These are phyloP conservation scores for Euphrasia confusa DNA, from an alignment of 257 asterid genomes.

Conservation along the genomic window DNA sequence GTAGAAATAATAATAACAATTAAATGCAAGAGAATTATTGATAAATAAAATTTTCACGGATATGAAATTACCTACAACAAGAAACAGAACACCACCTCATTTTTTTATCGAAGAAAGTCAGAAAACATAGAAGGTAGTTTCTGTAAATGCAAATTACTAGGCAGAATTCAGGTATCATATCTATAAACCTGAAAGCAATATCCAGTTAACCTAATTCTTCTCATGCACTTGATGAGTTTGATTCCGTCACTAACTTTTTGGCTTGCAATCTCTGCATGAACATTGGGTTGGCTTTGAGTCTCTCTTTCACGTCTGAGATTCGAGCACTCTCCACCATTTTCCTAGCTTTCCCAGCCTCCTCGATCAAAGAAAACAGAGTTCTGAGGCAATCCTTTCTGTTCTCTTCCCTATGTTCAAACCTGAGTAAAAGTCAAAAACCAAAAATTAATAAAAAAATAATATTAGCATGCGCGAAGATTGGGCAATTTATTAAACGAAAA, in stretches of 20 bases:
- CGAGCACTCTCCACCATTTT: slow-evolving; percentile 62
- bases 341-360: slow-evolving; percentile 79
- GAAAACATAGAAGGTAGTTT: background rate
- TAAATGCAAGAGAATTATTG: background rate
- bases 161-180: background rate
- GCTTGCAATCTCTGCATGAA: slow-evolving; percentile 77
- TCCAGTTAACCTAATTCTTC: slow-evolving; percentile 4
- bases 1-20: no score
- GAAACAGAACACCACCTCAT: slow-evolving; percentile 4
- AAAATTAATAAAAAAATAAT: background rate
- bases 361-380: slow-evolving; percentile 66
- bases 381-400: slow-evolving; percentile 92
- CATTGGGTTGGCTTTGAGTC: slow-evolving; percentile 65
- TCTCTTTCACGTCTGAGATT: slow-evolving; percentile 51
- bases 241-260: slow-evolving; percentile 37
- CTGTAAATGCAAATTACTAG: background rate
- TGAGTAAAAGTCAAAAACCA: slow-evolving; percentile 20
- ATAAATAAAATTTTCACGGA: background rate
- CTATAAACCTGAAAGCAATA: background rate
- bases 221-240: slow-evolving; percentile 28
- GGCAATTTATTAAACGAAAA: background rate
- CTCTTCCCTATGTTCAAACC: slow-evolving; percentile 93
- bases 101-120: background rate
- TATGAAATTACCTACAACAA: slow-evolving; percentile 10
- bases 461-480: background rate